These are phyloP conservation scores for Zasmidium cellare DNA, from an alignment of 2,329 filamentous ascomycete genomes.

Conservation along the genomic window DNA sequence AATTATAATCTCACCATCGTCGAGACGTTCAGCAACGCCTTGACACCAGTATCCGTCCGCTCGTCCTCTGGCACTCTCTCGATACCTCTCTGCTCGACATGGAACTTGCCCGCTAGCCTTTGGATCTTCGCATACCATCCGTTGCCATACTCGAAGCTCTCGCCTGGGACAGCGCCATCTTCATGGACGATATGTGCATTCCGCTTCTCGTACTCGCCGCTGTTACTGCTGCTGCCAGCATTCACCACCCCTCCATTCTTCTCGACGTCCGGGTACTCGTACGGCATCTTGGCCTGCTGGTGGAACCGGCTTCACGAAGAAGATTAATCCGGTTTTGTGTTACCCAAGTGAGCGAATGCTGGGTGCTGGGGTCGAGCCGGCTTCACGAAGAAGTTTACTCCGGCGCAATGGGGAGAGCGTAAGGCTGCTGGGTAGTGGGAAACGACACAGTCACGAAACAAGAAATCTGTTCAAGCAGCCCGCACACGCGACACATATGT, in stretches of 20 bases:
- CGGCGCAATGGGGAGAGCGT: constrained; percentile 1
- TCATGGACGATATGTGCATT: constrained; percentile 27
- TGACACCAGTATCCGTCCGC: constrained; percentile 59
- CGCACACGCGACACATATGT: neutral
- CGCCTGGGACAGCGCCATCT: constrained; percentile 55
- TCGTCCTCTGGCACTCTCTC: constrained; percentile 72
- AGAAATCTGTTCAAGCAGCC: neutral
- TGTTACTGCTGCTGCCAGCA: constrained; percentile 8
- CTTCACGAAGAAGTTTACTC: constrained; percentile 24
- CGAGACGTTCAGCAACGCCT: constrained; percentile 61
- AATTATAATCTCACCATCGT: constrained; percentile 61
- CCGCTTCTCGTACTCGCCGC: constrained; percentile 11
- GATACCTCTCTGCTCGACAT: constrained; percentile 73
- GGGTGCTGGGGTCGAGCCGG: constrained; percentile 3
- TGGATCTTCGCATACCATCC: constrained; percentile 60
- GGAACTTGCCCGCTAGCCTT: constrained; percentile 62
- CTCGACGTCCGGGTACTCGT: constrained; percentile 19
- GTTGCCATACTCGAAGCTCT: constrained; percentile 60
- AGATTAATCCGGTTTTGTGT: constrained; percentile 1
- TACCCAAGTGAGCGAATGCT: neutral
- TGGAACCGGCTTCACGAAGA: constrained; percentile 3
- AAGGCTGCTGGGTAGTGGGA: neutral
- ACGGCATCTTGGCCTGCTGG: constrained; percentile 7
- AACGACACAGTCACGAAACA: neutral
- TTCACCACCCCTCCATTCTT: constrained; percentile 18